Evolutionary conservation across 176 grass and related monocot species (phyloP).

Genomic region (Carex pumila): DNA sequence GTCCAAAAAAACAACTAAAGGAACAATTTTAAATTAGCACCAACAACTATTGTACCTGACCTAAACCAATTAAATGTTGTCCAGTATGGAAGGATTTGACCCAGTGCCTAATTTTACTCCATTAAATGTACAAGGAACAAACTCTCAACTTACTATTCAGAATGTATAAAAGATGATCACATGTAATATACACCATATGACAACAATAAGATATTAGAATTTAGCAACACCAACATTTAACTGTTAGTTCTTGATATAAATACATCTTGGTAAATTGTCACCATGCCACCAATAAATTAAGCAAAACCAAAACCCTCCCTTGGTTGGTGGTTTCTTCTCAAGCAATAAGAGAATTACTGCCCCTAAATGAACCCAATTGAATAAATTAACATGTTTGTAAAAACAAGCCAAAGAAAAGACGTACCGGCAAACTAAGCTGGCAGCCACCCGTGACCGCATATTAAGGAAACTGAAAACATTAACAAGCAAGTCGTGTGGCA

Average conservation of each 20-base stretch:
- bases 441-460: conserved; percentile 56
- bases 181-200: background rate
- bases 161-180: background rate
- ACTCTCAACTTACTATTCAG: background rate
- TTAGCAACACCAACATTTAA: background rate
- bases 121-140: background rate
- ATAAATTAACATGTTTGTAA: background rate
- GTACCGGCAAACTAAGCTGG: conserved; percentile 72
- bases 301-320: background rate
- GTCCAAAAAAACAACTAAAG: background rate
- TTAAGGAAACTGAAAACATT: conserved; percentile 82
- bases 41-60: background rate
- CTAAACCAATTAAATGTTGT: background rate
- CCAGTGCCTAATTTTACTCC: background rate
- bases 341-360: background rate
- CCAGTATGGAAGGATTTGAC: background rate
- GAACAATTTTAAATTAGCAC: background rate
- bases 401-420: conserved; percentile 1
- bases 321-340: background rate
- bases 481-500: conserved; percentile 67
- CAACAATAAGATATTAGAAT: background rate
- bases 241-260: background rate
- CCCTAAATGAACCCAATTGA: background rate
- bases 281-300: background rate
- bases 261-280: background rate